A percentile compares a stretch with the other conserved stretches of the same genome.
Conservation (phyloP, 306 rosid genomes). For the Gastrolobium bilobum region DNA sequence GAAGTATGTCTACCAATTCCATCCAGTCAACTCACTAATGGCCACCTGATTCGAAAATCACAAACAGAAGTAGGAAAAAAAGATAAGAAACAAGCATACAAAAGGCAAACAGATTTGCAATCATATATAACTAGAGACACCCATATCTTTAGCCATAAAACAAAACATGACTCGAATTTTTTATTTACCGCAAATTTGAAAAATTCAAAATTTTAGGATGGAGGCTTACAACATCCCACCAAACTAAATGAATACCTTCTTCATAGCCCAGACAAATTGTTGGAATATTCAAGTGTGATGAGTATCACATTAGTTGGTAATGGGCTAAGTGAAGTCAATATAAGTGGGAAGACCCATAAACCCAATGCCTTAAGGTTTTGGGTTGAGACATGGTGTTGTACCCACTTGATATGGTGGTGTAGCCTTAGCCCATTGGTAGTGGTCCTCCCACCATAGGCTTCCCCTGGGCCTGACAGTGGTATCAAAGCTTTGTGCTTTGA, state of each 20-base stretch:
- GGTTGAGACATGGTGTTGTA: no score
- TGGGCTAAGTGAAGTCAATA: no score
- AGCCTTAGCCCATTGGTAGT: no score
- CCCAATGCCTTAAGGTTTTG: no score
- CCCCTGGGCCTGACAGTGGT: no score
- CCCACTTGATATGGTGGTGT: no score
- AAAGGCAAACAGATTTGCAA: constrained; percentile 30
- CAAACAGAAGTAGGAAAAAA: constrained; percentile 31
- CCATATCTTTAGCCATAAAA: constrained; percentile 16
- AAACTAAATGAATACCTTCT: constrained; percentile 17
- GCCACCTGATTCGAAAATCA: constrained; percentile 53
- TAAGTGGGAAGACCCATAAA: no score
- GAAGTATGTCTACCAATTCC: constrained; percentile 48
- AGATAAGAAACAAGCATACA: constrained; percentile 39
- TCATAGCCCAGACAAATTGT: constrained; percentile 1
- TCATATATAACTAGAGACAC: constrained; percentile 23
- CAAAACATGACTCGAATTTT: constrained; percentile 20
- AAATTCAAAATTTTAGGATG: constrained; percentile 12
- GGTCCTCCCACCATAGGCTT: no score
- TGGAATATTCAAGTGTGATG: no score
- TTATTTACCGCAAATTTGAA: constrained; percentile 6
- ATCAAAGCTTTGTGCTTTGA: no score
- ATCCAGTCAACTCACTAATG: constrained; percentile 39
- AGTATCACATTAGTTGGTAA: no score
- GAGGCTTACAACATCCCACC: neutral